phyloP scores from a whole-genome alignment of 1,284 basidiomycete species.

The Ganoderma sinense region DNA sequence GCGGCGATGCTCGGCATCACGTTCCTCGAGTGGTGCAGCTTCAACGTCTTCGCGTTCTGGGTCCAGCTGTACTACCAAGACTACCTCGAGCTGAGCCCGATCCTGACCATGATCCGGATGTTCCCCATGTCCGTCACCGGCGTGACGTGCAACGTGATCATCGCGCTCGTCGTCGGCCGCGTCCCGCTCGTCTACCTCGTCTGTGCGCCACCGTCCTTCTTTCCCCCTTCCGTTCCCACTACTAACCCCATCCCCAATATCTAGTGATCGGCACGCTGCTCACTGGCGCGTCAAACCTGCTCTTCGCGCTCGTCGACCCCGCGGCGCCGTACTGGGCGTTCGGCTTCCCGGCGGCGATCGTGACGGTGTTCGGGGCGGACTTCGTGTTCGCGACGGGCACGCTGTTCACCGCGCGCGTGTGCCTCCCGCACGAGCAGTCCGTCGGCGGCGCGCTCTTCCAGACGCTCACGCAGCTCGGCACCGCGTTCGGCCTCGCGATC shows the following conservation, averaged over 20 bases:
- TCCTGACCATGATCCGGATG: slow-evolving; percentile 80
- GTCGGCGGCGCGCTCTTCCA: slow-evolving; percentile 82
- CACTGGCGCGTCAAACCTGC: slow-evolving; percentile 70
- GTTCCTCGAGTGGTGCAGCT: slow-evolving; percentile 75
- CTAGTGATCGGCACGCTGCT: slow-evolving; percentile 62
- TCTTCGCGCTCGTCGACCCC: slow-evolving; percentile 77
- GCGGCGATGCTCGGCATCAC: slow-evolving; percentile 72
- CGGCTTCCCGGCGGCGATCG: slow-evolving; percentile 80
- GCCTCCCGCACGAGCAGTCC: slow-evolving; percentile 78
- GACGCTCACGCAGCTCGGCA: slow-evolving; percentile 81
- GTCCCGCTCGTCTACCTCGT: slow-evolving; percentile 64
- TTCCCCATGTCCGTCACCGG: slow-evolving; percentile 82
- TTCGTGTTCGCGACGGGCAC: slow-evolving; percentile 81
- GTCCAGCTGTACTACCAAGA: slow-evolving; percentile 76
- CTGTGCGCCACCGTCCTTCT: slow-evolving; percentile 46
- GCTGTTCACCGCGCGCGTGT: slow-evolving; percentile 80
- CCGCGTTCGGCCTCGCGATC: slow-evolving; percentile 78
- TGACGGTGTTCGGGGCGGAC: slow-evolving; percentile 81
- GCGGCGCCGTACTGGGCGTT: slow-evolving; percentile 78
- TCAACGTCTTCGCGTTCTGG: slow-evolving; percentile 66
- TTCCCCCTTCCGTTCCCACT: not conserved
- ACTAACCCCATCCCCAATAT: not conserved
- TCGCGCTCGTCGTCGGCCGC: slow-evolving; percentile 66
- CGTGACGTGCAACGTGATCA: slow-evolving; percentile 71
- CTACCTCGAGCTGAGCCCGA: slow-evolving; percentile 59